Base-by-base conservation (phyloP, 208 protist species). In the Trypanosoma cruzi region DNA sequence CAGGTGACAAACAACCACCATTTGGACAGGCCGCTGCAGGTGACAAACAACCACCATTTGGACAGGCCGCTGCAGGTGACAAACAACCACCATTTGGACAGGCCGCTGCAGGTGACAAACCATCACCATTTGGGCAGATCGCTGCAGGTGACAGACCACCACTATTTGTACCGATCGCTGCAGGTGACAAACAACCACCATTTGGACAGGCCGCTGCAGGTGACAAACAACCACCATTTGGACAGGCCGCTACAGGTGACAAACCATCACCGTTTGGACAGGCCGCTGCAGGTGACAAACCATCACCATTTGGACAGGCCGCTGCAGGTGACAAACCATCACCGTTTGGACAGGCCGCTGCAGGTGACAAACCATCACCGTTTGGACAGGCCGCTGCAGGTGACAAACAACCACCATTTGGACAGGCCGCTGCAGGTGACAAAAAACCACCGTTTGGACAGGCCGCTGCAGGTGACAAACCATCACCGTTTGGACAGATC, bases 21-120 rank as follows among this genome's bases (percentile, higher is more conserved):
- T 64, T 46, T 32, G 56, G 54, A 64, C 40, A 36, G n/a, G 28
- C 44, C 26, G 34, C 5, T 46, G 36, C 29, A 40, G 55, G 20
- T 22, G 60, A 40, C n/a, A 62, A 37, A 24, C 14, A 18, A 42
- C 18, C 22, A 28, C 14, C 54, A 29, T 70, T 62, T 54, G 65
- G 65, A 49, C 65, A 62, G 29, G 6, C 48, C 18, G 62, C 40
- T 44, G 49, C 29, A 24, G 49, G 20, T 28, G 42, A 28, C 20
- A 64, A 40, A 18, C n/a, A 44, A 58, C 16, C 48, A 46, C 8
- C 44, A 36, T 71, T 71, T 64, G 66, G 66, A 62, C 53, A 71
- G 54, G 5, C 48, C 31, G 26, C 62, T 31, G 49, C 28, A 46
- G 46, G 4, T 29, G 32, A 48, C 26, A 52, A 34, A 37, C 34